A percentile compares a stretch with the other conserved stretches of the same genome.
Evolutionary conservation across 2,329 filamentous ascomycete genomes (phyloP).

Genomic region (Plenodomus lindquistii): DNA sequence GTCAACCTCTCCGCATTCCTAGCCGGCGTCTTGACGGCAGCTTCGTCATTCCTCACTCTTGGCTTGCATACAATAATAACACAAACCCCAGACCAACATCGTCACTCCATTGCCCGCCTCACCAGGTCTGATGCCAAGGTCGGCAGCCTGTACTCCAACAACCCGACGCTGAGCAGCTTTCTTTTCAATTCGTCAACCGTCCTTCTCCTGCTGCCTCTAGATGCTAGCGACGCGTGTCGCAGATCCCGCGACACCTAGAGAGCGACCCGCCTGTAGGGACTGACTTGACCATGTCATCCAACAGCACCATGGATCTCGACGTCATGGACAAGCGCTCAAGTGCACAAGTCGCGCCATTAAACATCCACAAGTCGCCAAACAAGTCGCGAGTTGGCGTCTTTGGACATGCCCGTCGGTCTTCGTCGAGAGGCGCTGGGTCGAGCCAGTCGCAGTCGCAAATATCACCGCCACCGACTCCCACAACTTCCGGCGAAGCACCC

Average conservation of each 20-base stretch:
- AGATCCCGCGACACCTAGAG: constrained; percentile 30
- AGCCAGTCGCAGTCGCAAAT: constrained; percentile 58
- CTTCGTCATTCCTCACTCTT: constrained; percentile 34
- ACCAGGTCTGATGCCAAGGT: background rate
- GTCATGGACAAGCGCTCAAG: constrained; percentile 39
- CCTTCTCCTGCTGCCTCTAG: constrained; percentile 21
- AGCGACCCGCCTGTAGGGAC: constrained; percentile 18
- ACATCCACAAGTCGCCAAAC: constrained; percentile 42
- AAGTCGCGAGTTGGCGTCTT: constrained; percentile 25
- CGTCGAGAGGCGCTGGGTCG: constrained; percentile 35
- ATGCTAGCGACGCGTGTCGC: constrained; percentile 31
- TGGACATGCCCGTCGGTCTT: constrained; percentile 38
- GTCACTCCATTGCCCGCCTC: constrained; percentile 2
- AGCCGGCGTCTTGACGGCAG: constrained; percentile 17
- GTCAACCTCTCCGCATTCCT: constrained; percentile 34
- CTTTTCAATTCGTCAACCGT: constrained; percentile 9
- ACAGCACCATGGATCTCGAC: constrained; percentile 35
- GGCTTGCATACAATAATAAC: constrained; percentile 37
- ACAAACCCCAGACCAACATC: constrained; percentile 22
- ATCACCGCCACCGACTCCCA: constrained; percentile 77
- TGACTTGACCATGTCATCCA: constrained; percentile 2
- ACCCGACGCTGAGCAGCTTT: constrained; percentile 2
- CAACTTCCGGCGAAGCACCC: constrained; percentile 62
- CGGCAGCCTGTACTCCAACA: background rate
- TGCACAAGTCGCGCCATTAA: constrained; percentile 42